Conservation (phyloP, 306 rosid genomes). For the Acacia melanoxylon region DNA sequence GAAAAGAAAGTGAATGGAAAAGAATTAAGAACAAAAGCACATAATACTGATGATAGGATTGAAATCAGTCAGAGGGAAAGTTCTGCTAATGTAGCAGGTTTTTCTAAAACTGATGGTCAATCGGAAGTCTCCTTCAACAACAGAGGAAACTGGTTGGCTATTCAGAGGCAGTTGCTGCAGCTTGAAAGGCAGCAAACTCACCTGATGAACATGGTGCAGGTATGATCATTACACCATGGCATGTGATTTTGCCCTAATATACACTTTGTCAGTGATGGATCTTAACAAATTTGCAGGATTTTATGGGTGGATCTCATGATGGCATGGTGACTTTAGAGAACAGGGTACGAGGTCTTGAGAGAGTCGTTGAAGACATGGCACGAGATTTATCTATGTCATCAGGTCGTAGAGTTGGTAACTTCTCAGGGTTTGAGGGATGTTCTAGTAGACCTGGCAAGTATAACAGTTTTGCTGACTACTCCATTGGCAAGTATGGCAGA, state of each 20-base stretch:
- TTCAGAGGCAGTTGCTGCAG: slow-evolving; percentile 89
- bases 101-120: slow-evolving; percentile 79
- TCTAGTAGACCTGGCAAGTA: slow-evolving; percentile 77
- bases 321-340: slow-evolving; percentile 94
- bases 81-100: slow-evolving; percentile 65
- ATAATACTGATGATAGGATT: slow-evolving; percentile 56
- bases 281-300: slow-evolving; percentile 68
- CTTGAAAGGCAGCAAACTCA: slow-evolving; percentile 96
- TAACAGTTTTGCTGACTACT: slow-evolving; percentile 71
- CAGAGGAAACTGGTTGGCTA: slow-evolving; percentile 94
- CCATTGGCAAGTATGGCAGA: slow-evolving; percentile 79
- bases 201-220: slow-evolving; percentile 99
- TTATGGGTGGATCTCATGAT: slow-evolving; percentile 99
- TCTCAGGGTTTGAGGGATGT: slow-evolving; percentile 80
- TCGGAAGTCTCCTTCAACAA: slow-evolving; percentile 78
- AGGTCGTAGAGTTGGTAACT: slow-evolving; percentile 75
- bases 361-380: slow-evolving; percentile 97
- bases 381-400: slow-evolving; percentile 85
- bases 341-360: slow-evolving; percentile 96
- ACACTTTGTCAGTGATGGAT: slow-evolving; percentile 20
- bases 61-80: slow-evolving; percentile 68
- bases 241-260: slow-evolving; percentile 16
- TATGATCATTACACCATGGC: slow-evolving; percentile 36
- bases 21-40: slow-evolving; percentile 62
- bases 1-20: slow-evolving; percentile 70